Conservation (phyloP, 768 basidiomycete species). For the Boletus insuetus region DNA sequence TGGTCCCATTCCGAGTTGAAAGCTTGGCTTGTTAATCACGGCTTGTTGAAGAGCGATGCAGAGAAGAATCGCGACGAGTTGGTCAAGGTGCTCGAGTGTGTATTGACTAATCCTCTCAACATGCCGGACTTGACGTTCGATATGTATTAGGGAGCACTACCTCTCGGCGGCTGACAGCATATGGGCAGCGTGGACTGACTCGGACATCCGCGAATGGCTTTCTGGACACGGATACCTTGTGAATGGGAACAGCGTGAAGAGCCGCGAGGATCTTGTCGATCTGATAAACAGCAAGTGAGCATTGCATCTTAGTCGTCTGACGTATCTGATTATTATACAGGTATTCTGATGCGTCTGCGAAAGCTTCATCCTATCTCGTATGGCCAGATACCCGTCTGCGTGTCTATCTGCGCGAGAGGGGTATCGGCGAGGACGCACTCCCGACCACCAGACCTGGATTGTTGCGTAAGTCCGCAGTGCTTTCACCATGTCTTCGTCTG, state of each 20-base stretch:
- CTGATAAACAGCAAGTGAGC: conserved; percentile 69
- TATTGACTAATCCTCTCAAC: background rate
- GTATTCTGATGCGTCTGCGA: conserved; percentile 46
- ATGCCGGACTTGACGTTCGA: background rate
- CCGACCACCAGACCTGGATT: conserved; percentile 71
- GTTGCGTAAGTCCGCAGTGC: conserved; percentile 51
- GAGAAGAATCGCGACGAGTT: conserved; percentile 73
- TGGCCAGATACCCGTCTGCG: conserved; percentile 95
- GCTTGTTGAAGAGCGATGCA: conserved; percentile 68
- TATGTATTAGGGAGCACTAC: conserved; percentile 60
- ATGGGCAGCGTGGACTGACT: conserved; percentile 71
- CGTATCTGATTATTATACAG: conserved; percentile 32
- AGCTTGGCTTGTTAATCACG: conserved; percentile 75
- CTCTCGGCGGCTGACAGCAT: conserved; percentile 54
- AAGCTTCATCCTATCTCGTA: conserved; percentile 64
- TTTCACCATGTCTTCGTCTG: background rate
- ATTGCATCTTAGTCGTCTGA: background rate
- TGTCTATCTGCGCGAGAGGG: conserved; percentile 79
- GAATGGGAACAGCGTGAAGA: conserved; percentile 47
- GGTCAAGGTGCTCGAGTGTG: conserved; percentile 65
- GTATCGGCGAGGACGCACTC: conserved; percentile 65
- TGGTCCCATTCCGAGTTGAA: conserved; percentile 83
- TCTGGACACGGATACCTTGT: conserved; percentile 66
- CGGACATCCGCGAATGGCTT: conserved; percentile 70
- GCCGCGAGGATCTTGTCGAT: conserved; percentile 73